Conservation (phyloP, 2,329 filamentous ascomycete genomes). For the Exophiala xenobiotica region DNA sequence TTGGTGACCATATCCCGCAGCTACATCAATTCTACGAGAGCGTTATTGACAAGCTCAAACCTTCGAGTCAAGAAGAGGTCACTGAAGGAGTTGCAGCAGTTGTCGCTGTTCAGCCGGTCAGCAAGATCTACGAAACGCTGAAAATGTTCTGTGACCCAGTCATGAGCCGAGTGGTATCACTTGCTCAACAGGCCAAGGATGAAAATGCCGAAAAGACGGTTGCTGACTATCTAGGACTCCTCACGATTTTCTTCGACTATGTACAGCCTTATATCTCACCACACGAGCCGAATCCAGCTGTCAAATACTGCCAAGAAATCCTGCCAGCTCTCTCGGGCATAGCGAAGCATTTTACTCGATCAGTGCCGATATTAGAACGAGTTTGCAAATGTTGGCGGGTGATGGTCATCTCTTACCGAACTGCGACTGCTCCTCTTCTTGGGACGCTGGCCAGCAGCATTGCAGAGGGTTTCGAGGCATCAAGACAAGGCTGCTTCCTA, state of each 20-base stretch:
- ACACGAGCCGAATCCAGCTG: slow-evolving; percentile 77
- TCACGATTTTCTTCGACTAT: slow-evolving; percentile 83
- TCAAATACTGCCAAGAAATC: slow-evolving; percentile 94
- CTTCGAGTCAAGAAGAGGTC: slow-evolving; percentile 87
- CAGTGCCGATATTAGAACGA: slow-evolving; percentile 85
- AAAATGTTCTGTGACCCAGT: slow-evolving; percentile 94
- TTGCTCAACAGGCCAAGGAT: slow-evolving; percentile 80
- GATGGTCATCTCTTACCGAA: slow-evolving; percentile 95
- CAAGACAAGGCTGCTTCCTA: slow-evolving; percentile 93
- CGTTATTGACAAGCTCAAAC: slow-evolving; percentile 80
- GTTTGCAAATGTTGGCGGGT: slow-evolving; percentile 94
- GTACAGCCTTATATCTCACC: slow-evolving; percentile 72
- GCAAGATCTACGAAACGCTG: slow-evolving; percentile 78
- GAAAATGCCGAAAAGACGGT: slow-evolving; percentile 82
- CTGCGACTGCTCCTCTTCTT: slow-evolving; percentile 80
- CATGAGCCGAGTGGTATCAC: slow-evolving; percentile 76
- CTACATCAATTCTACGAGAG: slow-evolving; percentile 91
- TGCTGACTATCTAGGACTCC: slow-evolving; percentile 85
- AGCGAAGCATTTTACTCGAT: slow-evolving; percentile 80
- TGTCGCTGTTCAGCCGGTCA: slow-evolving; percentile 77
- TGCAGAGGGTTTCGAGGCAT: slow-evolving; percentile 77
- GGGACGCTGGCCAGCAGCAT: slow-evolving; percentile 85
- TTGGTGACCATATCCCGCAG: slow-evolving; percentile 79
- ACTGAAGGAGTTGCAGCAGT: slow-evolving; percentile 94
- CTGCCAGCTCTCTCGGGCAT: slow-evolving; percentile 85